Conservation (phyloP, 805 yeast genomes). For the Diddensiella santjacobensis region DNA sequence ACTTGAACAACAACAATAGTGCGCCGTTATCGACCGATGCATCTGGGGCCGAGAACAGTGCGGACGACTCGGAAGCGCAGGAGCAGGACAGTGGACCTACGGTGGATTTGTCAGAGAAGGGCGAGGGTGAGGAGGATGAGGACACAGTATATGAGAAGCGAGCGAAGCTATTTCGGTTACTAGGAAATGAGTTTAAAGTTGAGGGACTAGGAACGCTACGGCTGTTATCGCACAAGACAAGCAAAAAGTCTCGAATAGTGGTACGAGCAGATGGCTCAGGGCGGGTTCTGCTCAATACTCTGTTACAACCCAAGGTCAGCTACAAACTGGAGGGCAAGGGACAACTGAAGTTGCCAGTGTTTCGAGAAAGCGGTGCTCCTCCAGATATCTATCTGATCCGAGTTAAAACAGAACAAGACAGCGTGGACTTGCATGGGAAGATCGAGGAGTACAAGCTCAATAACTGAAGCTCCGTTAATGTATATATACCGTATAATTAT, state of each 20-base stretch:
- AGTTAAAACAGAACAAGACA: constrained; percentile 76
- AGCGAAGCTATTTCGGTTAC: constrained; percentile 62
- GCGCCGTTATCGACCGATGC: constrained; percentile 15
- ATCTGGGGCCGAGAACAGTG: constrained; percentile 22
- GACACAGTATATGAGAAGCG: constrained; percentile 57
- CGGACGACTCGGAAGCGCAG: constrained; percentile 37
- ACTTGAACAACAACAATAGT: neutral
- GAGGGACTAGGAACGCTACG: constrained; percentile 80
- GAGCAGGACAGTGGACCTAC: constrained; percentile 37
- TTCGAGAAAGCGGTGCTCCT: constrained; percentile 44
- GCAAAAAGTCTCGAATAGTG: constrained; percentile 63
- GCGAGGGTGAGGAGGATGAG: constrained; percentile 87
- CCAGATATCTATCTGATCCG: constrained; percentile 66
- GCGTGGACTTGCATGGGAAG: constrained; percentile 41
- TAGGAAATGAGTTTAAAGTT: constrained; percentile 33
- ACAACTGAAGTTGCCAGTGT: constrained; percentile 63
- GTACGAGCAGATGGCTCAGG: constrained; percentile 88
- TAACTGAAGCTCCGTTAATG: neutral
- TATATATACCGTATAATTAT: neutral
- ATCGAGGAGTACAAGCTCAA: constrained; percentile 13
- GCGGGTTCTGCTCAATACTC: constrained; percentile 67
- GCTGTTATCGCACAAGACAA: constrained; percentile 56
- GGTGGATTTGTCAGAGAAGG: constrained; percentile 49
- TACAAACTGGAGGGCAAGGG: constrained; percentile 63
- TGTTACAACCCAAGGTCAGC: constrained; percentile 52